Conservation (phyloP, 1,139 yeast species). For the Suhomyces ambrosiae region DNA sequence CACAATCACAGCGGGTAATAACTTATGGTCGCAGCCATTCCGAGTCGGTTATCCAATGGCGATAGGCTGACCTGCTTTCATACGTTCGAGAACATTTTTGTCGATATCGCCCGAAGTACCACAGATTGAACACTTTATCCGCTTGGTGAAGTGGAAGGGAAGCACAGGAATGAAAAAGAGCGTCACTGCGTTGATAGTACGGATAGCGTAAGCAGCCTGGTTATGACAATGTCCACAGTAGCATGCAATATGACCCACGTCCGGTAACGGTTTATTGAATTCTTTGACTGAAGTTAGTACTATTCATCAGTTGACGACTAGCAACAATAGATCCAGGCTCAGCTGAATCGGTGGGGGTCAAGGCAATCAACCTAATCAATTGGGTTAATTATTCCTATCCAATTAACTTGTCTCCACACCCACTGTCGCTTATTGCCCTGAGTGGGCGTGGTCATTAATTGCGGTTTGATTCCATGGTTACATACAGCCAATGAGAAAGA, state of each 20-base stretch:
- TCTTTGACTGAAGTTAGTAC: slow-evolving; percentile 17
- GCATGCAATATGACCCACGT: slow-evolving; percentile 19
- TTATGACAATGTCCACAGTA: slow-evolving; percentile 41
- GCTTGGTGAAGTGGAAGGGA: slow-evolving; percentile 43
- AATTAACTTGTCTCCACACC: slow-evolving; percentile 1
- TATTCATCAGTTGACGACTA: background rate
- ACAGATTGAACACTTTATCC: slow-evolving; percentile 46
- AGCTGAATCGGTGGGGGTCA: too few species aligned
- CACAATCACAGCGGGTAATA: too few species aligned
- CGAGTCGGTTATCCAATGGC: slow-evolving; percentile 22
- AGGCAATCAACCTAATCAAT: too few species aligned
- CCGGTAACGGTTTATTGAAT: slow-evolving; percentile 20
- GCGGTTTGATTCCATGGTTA: background rate
- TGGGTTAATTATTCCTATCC: too few species aligned
- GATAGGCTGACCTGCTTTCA: slow-evolving; percentile 45
- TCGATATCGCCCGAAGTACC: slow-evolving; percentile 46
- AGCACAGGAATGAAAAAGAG: slow-evolving; percentile 48
- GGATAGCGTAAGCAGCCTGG: slow-evolving; percentile 45
- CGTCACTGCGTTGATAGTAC: slow-evolving; percentile 47
- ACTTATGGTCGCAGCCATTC: background rate
- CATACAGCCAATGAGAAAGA: slow-evolving; percentile 17
- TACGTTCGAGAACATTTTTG: slow-evolving; percentile 30
- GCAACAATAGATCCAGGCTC: background rate
- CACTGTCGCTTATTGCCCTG: background rate
- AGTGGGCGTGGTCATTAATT: background rate